phyloP scores from a whole-genome alignment of 2,329 filamentous ascomycete genomes.

The Xylariales sp. region DNA sequence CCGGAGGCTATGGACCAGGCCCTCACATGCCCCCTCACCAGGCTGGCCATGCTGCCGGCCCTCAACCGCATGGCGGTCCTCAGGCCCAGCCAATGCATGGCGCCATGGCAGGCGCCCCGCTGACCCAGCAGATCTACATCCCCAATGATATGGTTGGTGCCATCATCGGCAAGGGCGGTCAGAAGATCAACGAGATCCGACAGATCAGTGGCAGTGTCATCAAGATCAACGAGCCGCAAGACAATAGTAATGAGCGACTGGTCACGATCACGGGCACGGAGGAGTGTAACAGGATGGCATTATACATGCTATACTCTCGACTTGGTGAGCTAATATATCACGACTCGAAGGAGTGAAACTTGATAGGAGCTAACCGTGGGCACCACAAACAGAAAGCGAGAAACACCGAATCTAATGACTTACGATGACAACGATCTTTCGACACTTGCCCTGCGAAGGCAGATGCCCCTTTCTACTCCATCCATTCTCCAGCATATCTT shows the following conservation, averaged over 20 bases:
- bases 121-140: slow-evolving; percentile 98
- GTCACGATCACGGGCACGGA: slow-evolving; percentile 97
- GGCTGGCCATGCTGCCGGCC: slow-evolving; percentile 57
- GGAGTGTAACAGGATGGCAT: slow-evolving; percentile 98
- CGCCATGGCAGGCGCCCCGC: slow-evolving; percentile 66
- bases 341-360: neutral
- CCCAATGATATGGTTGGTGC: slow-evolving; percentile 99
- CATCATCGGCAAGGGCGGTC: slow-evolving; percentile 96
- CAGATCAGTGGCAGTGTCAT: slow-evolving; percentile 97
- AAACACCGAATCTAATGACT: slow-evolving; percentile 62
- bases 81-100: slow-evolving; percentile 68
- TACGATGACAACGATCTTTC: slow-evolving; percentile 7
- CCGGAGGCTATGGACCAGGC: slow-evolving; percentile 69
- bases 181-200: slow-evolving; percentile 99
- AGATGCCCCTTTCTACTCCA: slow-evolving; percentile 12
- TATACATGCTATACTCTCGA: slow-evolving; percentile 98
- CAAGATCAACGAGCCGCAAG: slow-evolving; percentile 99
- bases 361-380: slow-evolving; percentile 16
- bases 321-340: slow-evolving; percentile 61
- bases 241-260: slow-evolving; percentile 96
- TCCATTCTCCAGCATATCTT: neutral
- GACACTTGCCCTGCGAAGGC: too few relatives aligned
- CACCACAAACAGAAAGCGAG: slow-evolving; percentile 57
- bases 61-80: slow-evolving; percentile 60
- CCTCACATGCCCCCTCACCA: slow-evolving; percentile 73